phyloP scores from a whole-genome alignment of 257 asterid genomes.

The Parsonsia alboflavescens region DNA sequence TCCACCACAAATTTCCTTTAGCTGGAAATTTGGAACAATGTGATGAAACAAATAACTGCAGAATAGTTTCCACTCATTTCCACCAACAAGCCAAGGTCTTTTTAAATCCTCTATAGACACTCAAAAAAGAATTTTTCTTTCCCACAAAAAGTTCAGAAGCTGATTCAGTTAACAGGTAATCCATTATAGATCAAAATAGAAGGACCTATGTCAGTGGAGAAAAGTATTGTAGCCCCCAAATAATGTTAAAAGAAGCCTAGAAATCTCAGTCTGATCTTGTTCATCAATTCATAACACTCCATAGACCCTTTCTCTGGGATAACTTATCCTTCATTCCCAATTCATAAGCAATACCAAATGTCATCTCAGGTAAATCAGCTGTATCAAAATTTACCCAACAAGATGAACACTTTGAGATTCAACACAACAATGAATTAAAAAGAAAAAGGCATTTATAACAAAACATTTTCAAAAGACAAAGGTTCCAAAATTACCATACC shows the following conservation, averaged over 20 bases:
- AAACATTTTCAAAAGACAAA: constrained; percentile 12
- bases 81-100: background rate
- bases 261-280: background rate
- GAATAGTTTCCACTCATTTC: background rate
- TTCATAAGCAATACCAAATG: background rate
- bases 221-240: background rate
- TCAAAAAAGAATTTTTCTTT: background rate
- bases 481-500: constrained; percentile 45
- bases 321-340: background rate
- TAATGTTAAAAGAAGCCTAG: background rate
- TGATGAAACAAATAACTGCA: background rate
- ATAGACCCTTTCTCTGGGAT: background rate
- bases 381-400: background rate
- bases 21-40: background rate
- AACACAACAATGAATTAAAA: background rate
- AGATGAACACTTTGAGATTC: background rate
- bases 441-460: background rate
- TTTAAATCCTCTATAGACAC: background rate
- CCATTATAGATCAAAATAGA: background rate
- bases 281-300: background rate
- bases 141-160: background rate
- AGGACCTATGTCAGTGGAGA: background rate
- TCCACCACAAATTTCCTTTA: background rate
- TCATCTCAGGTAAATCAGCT: background rate
- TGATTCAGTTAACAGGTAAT: background rate